Base-by-base conservation (phyloP, 2,329 filamentous ascomycete genomes). In the Cladophialophora bantiana region DNA sequence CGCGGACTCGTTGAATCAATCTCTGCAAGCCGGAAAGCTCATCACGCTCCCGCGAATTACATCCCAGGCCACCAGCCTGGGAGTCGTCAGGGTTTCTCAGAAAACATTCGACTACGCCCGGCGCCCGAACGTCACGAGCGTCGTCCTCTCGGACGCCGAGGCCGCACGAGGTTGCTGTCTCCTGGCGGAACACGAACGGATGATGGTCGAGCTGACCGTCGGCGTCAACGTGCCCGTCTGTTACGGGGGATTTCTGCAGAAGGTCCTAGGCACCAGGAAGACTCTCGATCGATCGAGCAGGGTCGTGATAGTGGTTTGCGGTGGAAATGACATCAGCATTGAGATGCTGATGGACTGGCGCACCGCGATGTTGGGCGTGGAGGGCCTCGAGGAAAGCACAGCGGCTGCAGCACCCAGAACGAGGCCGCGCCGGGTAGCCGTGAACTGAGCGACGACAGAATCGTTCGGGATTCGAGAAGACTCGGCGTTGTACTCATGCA, bases 261-360 rank as follows among this genome's bases (percentile, higher is more conserved):
- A 38, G 36, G 36, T 7, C 36, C 36, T 38, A 2, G 56, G 12
- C 36, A 53, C 31, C 4, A 53, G 5, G 13, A 65, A 64, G 40
- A 58, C 58, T 38, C 84, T 92, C 69, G 89, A 85, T 78, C 81
- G 83, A 0, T 80, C 85, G 66, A 90, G 88, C 76, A 92, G 91
- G 70, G 85, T 97, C 4, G 93, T 97, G 1, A 82, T 97, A 58
- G 84, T 96, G 34, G 88, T 97, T 7, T 97, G 94, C 74, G 94
- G 94, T 54, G 91, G 91, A 5, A 88, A 85, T 26, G 88, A 88
- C 75, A 85, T 91, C 36, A 87, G 85, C 2, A 77, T 89, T 66
- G 83, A 85, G 40, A 84, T 89, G 74, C 79, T 93, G 60, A 80
- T 83, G 60, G 82, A 80, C 64, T 93, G 89, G 76, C 35, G 45